Base-by-base conservation (phyloP, 2,329 filamentous ascomycete species). In the Esteya vermicola region DNA sequence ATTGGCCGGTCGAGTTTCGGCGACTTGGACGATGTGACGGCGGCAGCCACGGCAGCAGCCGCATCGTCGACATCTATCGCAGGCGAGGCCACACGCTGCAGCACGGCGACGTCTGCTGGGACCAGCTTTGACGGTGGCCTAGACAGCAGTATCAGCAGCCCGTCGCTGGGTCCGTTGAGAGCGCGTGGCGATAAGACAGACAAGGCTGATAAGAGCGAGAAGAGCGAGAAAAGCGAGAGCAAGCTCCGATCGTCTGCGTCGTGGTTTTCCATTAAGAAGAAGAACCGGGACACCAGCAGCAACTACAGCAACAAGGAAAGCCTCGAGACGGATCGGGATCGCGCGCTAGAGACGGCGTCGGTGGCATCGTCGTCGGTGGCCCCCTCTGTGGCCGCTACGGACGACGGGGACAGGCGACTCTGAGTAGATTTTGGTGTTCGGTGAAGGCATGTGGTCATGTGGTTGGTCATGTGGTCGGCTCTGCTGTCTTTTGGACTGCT, bases 211-310 rank as follows among this genome's bases (percentile, higher is more conserved):
- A n/a, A n/a, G n/a, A n/a, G n/a, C n/a, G n/a, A n/a, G n/a, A n/a
- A n/a, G n/a, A n/a, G n/a, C n/a, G n/a, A 46, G 6, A 54, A 55
- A 37, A 45, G 50, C 16, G 57, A 58, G 45, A 54, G 65, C 39
- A 64, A 71, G 50, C 66, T 69, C 43, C 63, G 61, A 40, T 26
- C 40, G 30, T 34, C 45, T 10, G 60, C 60, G 32, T 72, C 69
- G 65, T 64, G 70, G 48, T 73, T 73, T 52, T 66, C 69, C 33
- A 72, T 72, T 52, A 75, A 72, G 57, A 75, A 75, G 60, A 74
- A 71, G 55, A 68, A 64, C 46, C 71, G 66, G 48, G n/a, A n/a
- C n/a, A n/a, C n/a, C n/a, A n/a, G n/a, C n/a, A n/a, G n/a, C n/a
- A n/a, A n/a, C n/a, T n/a, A n/a, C n/a, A n/a, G n/a, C n/a, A 68